Evolutionary conservation across 257 asterid genomes (phyloP).

Genomic region (Solanum habrochaites): DNA sequence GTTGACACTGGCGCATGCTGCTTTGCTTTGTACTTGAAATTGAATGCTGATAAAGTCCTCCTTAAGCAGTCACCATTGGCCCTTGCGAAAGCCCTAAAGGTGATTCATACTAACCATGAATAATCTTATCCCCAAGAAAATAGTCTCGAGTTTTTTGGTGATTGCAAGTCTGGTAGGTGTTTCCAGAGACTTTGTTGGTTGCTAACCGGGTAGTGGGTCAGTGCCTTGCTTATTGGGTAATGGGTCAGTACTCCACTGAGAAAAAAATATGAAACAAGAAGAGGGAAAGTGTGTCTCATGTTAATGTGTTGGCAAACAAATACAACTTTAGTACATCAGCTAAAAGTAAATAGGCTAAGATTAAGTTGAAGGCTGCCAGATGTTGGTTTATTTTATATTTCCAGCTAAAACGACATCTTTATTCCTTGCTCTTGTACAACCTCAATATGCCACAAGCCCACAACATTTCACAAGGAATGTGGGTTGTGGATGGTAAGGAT

Average conservation of each 20-base stretch:
- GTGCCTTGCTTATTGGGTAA: neutral
- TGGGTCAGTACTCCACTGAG: neutral
- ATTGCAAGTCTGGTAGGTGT: neutral
- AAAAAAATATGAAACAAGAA: neutral
- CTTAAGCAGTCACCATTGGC: conserved; percentile 77
- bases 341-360: neutral
- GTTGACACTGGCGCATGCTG: conserved; percentile 76
- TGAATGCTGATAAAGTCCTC: conserved; percentile 51
- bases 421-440: neutral
- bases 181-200: neutral
- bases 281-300: neutral
- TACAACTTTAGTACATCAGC: neutral
- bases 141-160: neutral
- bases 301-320: neutral
- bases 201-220: neutral
- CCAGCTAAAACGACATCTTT: neutral
- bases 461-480: neutral
- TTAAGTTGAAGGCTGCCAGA: neutral
- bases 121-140: neutral
- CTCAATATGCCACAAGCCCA: neutral
- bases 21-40: conserved; percentile 71
- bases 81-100: conserved; percentile 92
- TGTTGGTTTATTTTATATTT: neutral
- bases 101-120: conserved; percentile 1
- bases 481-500: neutral